Evolutionary conservation across 2,329 filamentous ascomycete species (phyloP).

Genomic region (Beauveria asiatica): DNA sequence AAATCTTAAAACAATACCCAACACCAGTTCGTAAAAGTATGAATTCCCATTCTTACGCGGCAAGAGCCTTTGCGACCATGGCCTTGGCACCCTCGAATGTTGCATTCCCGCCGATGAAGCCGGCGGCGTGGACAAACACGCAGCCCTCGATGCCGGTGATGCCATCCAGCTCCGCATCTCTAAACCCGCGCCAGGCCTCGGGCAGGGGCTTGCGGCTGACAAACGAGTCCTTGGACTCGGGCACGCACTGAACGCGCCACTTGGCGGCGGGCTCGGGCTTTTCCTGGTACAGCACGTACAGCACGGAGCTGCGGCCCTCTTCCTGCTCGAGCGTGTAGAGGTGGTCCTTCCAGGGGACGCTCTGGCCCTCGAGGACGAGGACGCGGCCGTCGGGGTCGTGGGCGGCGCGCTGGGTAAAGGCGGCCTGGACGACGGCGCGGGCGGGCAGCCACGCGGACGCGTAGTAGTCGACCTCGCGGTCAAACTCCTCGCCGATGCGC

Average conservation of each 20-base stretch:
- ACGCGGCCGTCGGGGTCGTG: constrained; percentile 69
- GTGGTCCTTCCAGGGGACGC: constrained; percentile 94
- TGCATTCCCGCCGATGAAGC: constrained; percentile 94
- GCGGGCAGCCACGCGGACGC: constrained; percentile 78
- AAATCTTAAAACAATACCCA: neutral
- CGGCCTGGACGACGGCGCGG: constrained; percentile 64
- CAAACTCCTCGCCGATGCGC: constrained; percentile 86
- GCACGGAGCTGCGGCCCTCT: constrained; percentile 47
- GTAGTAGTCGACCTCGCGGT: constrained; percentile 70
- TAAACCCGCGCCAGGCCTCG: constrained; percentile 82
- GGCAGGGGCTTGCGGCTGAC: constrained; percentile 86
- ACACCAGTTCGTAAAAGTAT: neutral
- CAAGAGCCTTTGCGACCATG: constrained; percentile 74
- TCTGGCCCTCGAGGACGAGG: constrained; percentile 67
- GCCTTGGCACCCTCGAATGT: constrained; percentile 79
- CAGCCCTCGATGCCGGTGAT: constrained; percentile 62
- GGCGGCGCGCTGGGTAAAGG: constrained; percentile 60
- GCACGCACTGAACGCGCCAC: constrained; percentile 93
- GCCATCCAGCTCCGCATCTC: constrained; percentile 75
- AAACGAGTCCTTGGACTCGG: constrained; percentile 75
- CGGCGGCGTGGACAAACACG: constrained; percentile 88
- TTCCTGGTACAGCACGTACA: constrained; percentile 91
- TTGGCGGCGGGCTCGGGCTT: constrained; percentile 64
- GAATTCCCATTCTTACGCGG: constrained; percentile 19
- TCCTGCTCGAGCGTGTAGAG: constrained; percentile 83